Conservation (phyloP, 2,329 filamentous ascomycete genomes). For the Ophiostoma perfectum region DNA sequence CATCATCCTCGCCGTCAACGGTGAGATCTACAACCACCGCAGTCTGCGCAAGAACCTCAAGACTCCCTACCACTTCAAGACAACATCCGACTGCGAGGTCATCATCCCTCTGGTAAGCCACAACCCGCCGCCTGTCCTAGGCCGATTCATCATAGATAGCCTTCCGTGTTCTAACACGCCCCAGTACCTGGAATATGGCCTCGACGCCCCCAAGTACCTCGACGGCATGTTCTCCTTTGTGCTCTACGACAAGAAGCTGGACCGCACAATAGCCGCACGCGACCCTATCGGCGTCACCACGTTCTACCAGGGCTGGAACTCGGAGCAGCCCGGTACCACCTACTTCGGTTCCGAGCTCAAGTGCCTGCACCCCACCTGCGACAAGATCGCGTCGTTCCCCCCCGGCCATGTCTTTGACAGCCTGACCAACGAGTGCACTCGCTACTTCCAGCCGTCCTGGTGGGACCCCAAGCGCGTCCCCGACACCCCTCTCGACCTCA, state of each 20-base stretch:
- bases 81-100: constrained; percentile 96
- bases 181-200: constrained; percentile 84
- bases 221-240: constrained; percentile 99
- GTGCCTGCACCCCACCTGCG: constrained; percentile 85
- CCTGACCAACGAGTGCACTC: constrained; percentile 73
- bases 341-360: constrained; percentile 98
- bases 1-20: constrained; percentile 93
- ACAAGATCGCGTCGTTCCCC: constrained; percentile 90
- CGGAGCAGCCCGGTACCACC: constrained; percentile 71
- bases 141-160: background rate
- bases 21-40: constrained; percentile 99
- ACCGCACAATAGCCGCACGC: constrained; percentile 87
- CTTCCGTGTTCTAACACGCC: background rate
- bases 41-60: constrained; percentile 83
- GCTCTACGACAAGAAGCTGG: constrained; percentile 88
- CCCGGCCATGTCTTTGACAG: constrained; percentile 96
- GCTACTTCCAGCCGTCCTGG: constrained; percentile 91
- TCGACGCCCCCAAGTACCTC: constrained; percentile 86
- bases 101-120: constrained; percentile 84
- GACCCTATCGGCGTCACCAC: constrained; percentile 97
- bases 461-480: constrained; percentile 79
- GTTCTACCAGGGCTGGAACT: constrained; percentile 92
- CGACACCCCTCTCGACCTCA: constrained; percentile 74
- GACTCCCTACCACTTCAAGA: constrained; percentile 92
- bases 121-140: background rate